phyloP scores from a whole-genome alignment of 108 stramenopile species.

The Fragilaria crotonensis region DNA sequence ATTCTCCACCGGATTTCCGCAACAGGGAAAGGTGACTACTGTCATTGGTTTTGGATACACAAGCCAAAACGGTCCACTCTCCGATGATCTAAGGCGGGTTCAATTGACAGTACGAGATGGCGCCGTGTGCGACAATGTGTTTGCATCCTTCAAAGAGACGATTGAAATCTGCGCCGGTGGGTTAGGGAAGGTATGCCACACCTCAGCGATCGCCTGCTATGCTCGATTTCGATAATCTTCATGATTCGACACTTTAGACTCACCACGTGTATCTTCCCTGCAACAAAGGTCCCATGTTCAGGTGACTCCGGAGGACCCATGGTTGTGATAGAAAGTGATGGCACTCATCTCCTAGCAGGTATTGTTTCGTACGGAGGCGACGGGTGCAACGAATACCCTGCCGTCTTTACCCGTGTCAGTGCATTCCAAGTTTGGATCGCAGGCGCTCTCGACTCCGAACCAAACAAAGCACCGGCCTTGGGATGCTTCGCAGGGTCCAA shows the following conservation, averaged over 20 bases:
- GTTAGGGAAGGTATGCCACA: too few species aligned
- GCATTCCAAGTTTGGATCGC: not conserved
- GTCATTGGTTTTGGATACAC: not conserved
- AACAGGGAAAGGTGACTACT: not conserved
- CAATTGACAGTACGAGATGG: too few species aligned
- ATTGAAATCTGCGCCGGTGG: too few species aligned
- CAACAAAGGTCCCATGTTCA: not conserved
- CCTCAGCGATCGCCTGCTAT: too few species aligned
- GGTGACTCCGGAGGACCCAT: not conserved
- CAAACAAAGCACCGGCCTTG: not conserved
- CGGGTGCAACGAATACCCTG: not conserved
- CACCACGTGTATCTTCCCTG: too few species aligned
- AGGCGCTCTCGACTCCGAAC: not conserved
- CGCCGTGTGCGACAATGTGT: too few species aligned
- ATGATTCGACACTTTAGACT: too few species aligned
- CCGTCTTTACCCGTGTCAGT: not conserved
- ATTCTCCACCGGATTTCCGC: not conserved
- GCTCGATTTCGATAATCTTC: too few species aligned
- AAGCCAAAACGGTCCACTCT: not conserved
- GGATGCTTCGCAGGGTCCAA: not conserved
- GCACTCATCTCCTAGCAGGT: not conserved
- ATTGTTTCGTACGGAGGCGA: not conserved
- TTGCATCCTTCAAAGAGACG: too few species aligned
- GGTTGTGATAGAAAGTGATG: not conserved
- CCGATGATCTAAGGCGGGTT: too few species aligned